Percentiles rank a stretch among this genome's conserved stretches.
These are phyloP conservation scores for Lizonia empirigonia DNA, from an alignment of 2,329 filamentous ascomycete genomes.

Conservation along the genomic window DNA sequence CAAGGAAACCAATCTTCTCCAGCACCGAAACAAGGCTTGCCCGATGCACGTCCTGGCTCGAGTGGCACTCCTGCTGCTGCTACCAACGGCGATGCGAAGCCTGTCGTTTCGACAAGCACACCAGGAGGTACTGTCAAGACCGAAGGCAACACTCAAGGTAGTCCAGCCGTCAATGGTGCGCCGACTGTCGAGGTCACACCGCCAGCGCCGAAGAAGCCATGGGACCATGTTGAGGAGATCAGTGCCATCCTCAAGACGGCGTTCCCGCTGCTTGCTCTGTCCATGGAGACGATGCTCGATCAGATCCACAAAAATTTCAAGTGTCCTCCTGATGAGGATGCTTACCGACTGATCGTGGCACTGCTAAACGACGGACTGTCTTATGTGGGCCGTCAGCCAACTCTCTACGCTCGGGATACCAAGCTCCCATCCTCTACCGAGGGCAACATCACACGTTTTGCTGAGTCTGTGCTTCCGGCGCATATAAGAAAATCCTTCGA, in stretches of 20 bases:
- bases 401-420: slow-evolving; percentile 85
- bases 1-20: slow-evolving; percentile 55
- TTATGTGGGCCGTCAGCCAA: slow-evolving; percentile 86
- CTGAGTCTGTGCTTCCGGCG: slow-evolving; percentile 90
- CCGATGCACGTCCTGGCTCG: slow-evolving; percentile 41
- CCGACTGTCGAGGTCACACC: slow-evolving; percentile 31
- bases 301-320: slow-evolving; percentile 99
- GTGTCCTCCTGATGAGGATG: slow-evolving; percentile 96
- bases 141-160: slow-evolving; percentile 45
- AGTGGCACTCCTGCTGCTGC: slow-evolving; percentile 40
- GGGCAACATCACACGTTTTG: slow-evolving; percentile 94
- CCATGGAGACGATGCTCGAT: slow-evolving; percentile 99
- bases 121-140: slow-evolving; percentile 47
- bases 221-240: slow-evolving; percentile 96
- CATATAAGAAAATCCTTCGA: slow-evolving; percentile 98
- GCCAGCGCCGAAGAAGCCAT: slow-evolving; percentile 70
- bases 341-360: slow-evolving; percentile 95
- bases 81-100: slow-evolving; percentile 54
- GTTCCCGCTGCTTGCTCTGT: slow-evolving; percentile 91
- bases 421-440: slow-evolving; percentile 91
- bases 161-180: slow-evolving; percentile 32
- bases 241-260: slow-evolving; percentile 95
- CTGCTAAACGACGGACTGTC: slow-evolving; percentile 93
- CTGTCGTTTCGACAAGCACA: slow-evolving; percentile 55
- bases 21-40: slow-evolving; percentile 46